Evolutionary conservation across 495 filamentous ascomycete genomes (phyloP), one percentile per base, ranked within the genome.

Genomic region (Penicillium arizonense): DNA sequence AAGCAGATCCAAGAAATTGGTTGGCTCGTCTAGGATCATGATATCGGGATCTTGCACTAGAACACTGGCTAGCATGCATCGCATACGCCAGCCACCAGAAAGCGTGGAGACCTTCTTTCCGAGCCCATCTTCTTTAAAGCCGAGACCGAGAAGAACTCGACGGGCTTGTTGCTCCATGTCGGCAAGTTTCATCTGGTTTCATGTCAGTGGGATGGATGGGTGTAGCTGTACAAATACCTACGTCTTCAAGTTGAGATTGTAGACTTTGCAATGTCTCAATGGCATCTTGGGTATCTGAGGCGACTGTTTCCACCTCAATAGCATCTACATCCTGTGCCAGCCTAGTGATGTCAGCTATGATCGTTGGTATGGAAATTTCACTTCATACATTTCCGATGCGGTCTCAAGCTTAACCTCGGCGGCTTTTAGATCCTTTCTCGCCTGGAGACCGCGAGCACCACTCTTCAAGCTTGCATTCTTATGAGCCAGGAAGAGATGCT

Each of bases 21-120:
- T 93, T 4, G 90, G 89, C 59, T 95, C 90, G 73, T 95, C 89
- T 14, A 95, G 83, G 43, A 95, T 87, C 57, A 93, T 77, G 43
- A 93, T 82, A 56, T 92, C 87, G 0, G 86, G 78, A n/a, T 82
- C 75, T 58, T 88, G 83, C 4, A 87, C 75, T 10, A 95, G 75
- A 11, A 81, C 77, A 13, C 78, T 76, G 2, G 88, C 88, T 6
- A 93, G 77, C 50, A 82, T 77, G 41, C 78, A 83, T 35, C 89
- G 78, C 83, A 90, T 93, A 21, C 73, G 77, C 89, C 89, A 93
- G 5, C 90, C 90, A 11, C 89, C 89, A 0, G 89, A 93, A 11
- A 95, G 70, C 5, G 78, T 80, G 1, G 70, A 71, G 20, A 87
- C 76, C n/a, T 79, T 72, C 38, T 77, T 82, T 9, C 70, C 62